Conservation (phyloP, 169 alveolate genomes). For the Besnoitia besnoiti region DNA sequence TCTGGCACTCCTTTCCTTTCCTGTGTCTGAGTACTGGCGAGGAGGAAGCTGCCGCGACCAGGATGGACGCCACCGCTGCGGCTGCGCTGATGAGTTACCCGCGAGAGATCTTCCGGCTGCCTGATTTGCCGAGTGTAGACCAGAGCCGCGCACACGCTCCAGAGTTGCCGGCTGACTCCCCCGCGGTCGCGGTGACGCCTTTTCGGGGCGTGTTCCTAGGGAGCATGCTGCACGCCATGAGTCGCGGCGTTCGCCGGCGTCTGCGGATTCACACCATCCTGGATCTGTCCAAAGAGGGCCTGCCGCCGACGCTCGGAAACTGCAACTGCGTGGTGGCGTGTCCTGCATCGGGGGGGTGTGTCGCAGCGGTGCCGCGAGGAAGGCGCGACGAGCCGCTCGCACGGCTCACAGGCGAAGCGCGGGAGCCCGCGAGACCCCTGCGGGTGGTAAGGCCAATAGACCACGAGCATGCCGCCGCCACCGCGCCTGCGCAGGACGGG, state of each 20-base stretch:
- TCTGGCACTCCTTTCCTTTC: not conserved
- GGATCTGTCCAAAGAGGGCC: slow-evolving; percentile 11
- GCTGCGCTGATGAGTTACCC: slow-evolving; percentile 65
- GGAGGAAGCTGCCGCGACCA: slow-evolving; percentile 41
- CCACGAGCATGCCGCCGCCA: no score
- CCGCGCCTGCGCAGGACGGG: no score
- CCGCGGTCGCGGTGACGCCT: slow-evolving; percentile 21
- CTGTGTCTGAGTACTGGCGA: slow-evolving; percentile 50
- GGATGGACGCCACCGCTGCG: slow-evolving; percentile 59
- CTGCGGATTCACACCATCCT: slow-evolving; percentile 24
- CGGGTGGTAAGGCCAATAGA: not conserved
- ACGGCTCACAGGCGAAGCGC: not conserved
- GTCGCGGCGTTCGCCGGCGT: slow-evolving; percentile 47
- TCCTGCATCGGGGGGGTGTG: no score
- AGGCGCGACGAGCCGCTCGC: not conserved
- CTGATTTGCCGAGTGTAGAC: not conserved
- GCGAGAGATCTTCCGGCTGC: not conserved
- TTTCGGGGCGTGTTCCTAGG: slow-evolving; percentile 36
- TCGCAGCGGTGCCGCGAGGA: not conserved
- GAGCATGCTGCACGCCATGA: slow-evolving; percentile 43
- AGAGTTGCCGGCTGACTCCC: not conserved
- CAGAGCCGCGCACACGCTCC: not conserved
- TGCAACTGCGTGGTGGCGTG: no score
- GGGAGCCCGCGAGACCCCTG: not conserved
- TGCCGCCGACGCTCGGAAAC: not conserved